These are phyloP conservation scores for Gracilaria domingensis DNA, from an alignment of 23 red algal genomes.

Conservation along the genomic window DNA sequence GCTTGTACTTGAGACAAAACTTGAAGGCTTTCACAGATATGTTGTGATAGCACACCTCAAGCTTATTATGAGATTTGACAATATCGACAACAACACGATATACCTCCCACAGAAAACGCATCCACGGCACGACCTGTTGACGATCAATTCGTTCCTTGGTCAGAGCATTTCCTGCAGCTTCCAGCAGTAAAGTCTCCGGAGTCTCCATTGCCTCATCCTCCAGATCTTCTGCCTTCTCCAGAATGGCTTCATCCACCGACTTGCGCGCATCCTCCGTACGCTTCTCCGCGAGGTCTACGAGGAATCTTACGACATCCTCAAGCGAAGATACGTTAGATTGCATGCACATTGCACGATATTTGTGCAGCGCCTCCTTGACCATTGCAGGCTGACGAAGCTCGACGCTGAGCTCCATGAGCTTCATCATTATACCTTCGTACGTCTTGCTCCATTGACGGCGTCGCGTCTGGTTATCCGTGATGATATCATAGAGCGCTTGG, in stretches of 20 bases:
- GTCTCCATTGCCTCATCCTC: conserved; percentile 90
- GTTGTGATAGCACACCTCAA: conserved; percentile 94
- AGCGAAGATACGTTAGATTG: conserved; percentile 85
- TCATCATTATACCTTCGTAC: conserved; percentile 97
- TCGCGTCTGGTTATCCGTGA: conserved; percentile 94
- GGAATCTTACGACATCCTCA: conserved; percentile 84
- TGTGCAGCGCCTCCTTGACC: conserved; percentile 98
- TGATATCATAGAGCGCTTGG: conserved; percentile 92
- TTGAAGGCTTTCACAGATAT: conserved; percentile 89
- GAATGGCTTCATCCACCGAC: conserved; percentile 60
- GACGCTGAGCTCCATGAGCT: conserved; percentile 96
- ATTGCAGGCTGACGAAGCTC: conserved; percentile 77
- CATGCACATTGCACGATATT: conserved; percentile 95
- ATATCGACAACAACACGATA: conserved; percentile 95
- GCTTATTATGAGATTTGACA: conserved; percentile 86
- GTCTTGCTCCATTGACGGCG: conserved; percentile 96
- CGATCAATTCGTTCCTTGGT: conserved; percentile 91
- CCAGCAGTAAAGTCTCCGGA: conserved; percentile 85
- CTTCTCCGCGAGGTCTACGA: conserved; percentile 66
- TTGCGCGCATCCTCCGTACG: conserved; percentile 73
- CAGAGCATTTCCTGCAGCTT: conserved; percentile 88
- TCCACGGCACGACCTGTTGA: conserved; percentile 96
- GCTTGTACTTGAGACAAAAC: conserved; percentile 88
- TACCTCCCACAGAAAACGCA: conserved; percentile 98
- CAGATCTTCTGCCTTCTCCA: conserved; percentile 73